These are phyloP conservation scores for Leccinum angustisporum DNA, from an alignment of 1,284 basidiomycete genomes.

Conservation along the genomic window DNA sequence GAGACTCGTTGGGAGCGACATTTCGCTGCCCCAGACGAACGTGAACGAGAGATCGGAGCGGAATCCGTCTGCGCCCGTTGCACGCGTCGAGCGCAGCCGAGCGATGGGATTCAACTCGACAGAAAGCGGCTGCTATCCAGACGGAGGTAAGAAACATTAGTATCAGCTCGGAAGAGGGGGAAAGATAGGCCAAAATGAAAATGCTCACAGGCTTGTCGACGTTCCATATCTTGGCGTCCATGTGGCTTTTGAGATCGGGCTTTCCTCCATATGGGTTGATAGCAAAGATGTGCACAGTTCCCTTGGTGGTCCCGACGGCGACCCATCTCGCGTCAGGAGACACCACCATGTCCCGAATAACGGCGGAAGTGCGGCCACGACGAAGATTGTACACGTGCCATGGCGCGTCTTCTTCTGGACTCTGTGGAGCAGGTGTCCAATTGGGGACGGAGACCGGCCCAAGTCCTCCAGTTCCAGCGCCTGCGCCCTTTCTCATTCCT, in stretches of 20 bases:
- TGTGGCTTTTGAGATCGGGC: conserved; percentile 64
- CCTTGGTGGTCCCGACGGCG: conserved; percentile 62
- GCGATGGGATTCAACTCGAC: conserved; percentile 58
- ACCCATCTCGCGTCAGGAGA: conserved; percentile 69
- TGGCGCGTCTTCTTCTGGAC: conserved; percentile 34
- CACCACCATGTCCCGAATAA: conserved; percentile 59
- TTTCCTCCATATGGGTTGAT: conserved; percentile 75
- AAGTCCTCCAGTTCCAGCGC: conserved; percentile 9
- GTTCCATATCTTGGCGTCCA: conserved; percentile 58
- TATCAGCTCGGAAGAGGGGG: background rate
- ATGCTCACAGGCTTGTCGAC: conserved; percentile 40
- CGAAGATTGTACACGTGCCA: conserved; percentile 70
- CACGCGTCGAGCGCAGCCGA: conserved; percentile 48
- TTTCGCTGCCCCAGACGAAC: conserved; percentile 46
- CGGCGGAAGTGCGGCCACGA: conserved; percentile 69
- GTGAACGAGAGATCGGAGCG: conserved; percentile 52
- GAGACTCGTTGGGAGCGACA: conserved; percentile 40
- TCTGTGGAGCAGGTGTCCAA: conserved; percentile 2
- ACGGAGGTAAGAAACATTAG: conserved; percentile 6
- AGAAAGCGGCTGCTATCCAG: conserved; percentile 48
- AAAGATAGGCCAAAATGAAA: conserved; percentile 7
- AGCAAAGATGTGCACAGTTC: conserved; percentile 74
- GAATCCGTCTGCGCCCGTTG: conserved; percentile 34
- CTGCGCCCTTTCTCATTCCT: conserved; percentile 2
- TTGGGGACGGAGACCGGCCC: conserved; percentile 2